Evolutionary conservation across 306 rosid genomes (phyloP).

Genomic region (Myrica gale): DNA sequence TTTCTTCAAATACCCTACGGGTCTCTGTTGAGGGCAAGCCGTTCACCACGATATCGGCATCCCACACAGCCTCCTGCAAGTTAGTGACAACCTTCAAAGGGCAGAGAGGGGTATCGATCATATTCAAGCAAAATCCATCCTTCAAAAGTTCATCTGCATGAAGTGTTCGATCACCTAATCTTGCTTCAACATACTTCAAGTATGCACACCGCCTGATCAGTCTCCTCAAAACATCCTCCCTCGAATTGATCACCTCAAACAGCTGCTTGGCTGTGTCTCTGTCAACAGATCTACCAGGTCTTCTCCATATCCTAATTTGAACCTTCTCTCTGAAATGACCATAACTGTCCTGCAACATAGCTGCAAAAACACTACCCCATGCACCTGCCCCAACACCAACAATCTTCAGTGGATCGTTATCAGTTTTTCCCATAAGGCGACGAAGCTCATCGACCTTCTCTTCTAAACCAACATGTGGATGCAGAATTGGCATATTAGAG

Average conservation of each 20-base stretch:
- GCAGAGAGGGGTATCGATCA: conserved; percentile 90
- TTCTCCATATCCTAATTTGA: conserved; percentile 81
- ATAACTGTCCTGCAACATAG: conserved; percentile 82
- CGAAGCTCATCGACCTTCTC: conserved; percentile 86
- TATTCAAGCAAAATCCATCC: conserved; percentile 92
- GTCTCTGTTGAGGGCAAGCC: conserved; percentile 94
- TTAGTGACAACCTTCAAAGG: conserved; percentile 94
- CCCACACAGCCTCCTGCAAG: conserved; percentile 99
- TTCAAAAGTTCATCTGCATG: conserved; percentile 88
- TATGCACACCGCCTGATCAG: conserved; percentile 88
- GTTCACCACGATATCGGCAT: conserved; percentile 88
- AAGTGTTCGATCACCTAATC: conserved; percentile 79
- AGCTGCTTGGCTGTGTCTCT: conserved; percentile 77
- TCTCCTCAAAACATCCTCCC: conserved; percentile 91
- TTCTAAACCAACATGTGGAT: conserved; percentile 52
- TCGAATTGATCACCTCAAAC: conserved; percentile 87
- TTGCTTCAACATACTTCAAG: conserved; percentile 86
- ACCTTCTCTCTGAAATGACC: conserved; percentile 75
- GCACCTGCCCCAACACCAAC: conserved; percentile 98
- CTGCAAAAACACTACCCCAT: conserved; percentile 93
- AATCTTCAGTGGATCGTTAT: conserved; percentile 83
- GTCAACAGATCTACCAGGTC: conserved; percentile 73
- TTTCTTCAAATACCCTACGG: conserved; percentile 65
- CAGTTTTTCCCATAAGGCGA: conserved; percentile 59
- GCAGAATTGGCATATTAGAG: conserved; percentile 47